Evolutionary conservation across 169 alveolate species (phyloP), one percentile per base, ranked within the genome.

Genomic region (Babesia gibsoni): DNA sequence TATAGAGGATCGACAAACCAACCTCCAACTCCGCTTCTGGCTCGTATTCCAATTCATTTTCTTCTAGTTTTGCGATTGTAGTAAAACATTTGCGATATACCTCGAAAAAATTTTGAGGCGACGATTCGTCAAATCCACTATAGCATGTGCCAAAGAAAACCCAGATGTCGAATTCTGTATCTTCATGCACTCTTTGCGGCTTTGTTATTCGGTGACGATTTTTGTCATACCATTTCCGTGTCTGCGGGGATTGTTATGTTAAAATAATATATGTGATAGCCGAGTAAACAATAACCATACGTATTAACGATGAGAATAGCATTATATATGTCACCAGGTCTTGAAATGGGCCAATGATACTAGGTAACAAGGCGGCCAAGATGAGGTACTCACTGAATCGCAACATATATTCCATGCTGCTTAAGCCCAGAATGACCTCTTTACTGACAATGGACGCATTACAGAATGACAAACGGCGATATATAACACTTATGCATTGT

Each of bases 51-150:
- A 61, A 33, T 50, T 61, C 72, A 7, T 45, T 48, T 9, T 18
- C n/a, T 23, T 66, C 77, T 18, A 50, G 49, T 20, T 66, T 52
- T 4, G 53, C 77, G 14, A 66, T 66, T 48, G 48, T 22, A 3
- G 63, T 1, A 45, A 66, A 66, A 41, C 63, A 66, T 16, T 20
- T 66, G 53, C 66, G 52, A 27, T 66, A 66, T 14, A 66, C 65
- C 39, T 48, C 54, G 41, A 49, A 66, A 30, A 66, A 66, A 30
- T 52, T 52, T 27, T 66, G 36, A 4, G 66, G 66, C 33, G 30
- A 36, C 41, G 72, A 61, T 27, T 66, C 77, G 23, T 66, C 77
- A 32, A 49, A 66, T 46, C 77, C 77, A 27, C 22, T 66, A 43
- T 66, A 66, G 29, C 77, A 66, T 1, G 77, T 32, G 4, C 77